These are phyloP conservation scores for Quercus parvula DNA, from an alignment of 306 rosid species.

Conservation along the genomic window DNA sequence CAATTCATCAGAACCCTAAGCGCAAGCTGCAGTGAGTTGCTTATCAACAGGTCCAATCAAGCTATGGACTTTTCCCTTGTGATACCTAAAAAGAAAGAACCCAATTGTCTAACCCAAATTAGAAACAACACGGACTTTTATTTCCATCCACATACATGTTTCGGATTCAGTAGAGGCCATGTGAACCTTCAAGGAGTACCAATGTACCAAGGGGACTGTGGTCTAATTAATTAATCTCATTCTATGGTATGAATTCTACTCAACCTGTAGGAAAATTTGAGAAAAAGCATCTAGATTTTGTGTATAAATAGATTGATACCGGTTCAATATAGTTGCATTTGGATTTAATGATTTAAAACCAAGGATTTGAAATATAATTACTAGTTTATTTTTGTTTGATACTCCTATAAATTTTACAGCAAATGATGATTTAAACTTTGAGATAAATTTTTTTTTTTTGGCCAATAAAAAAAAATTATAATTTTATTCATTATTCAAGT, in stretches of 20 bases:
- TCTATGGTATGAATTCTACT: neutral
- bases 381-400: no score
- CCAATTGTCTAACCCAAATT: constrained; percentile 33
- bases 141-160: constrained; percentile 36
- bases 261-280: neutral
- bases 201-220: no score
- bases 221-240: neutral
- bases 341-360: no score
- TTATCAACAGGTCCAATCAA: neutral
- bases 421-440: no score
- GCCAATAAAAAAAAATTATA: no score
- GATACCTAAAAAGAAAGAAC: constrained; percentile 24
- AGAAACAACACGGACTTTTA: constrained; percentile 27
- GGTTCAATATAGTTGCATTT: no score
- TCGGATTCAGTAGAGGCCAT: constrained; percentile 32
- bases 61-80: constrained; percentile 18
- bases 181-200: constrained; percentile 12
- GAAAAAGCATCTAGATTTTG: neutral
- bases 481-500: no score
- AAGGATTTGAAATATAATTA: no score
- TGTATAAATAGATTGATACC: no score
- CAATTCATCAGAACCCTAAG: neutral
- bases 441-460: no score
- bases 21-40: neutral
- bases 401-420: no score